phyloP scores from a whole-genome alignment of 768 basidiomycete genomes.

The Paxillus involutus region DNA sequence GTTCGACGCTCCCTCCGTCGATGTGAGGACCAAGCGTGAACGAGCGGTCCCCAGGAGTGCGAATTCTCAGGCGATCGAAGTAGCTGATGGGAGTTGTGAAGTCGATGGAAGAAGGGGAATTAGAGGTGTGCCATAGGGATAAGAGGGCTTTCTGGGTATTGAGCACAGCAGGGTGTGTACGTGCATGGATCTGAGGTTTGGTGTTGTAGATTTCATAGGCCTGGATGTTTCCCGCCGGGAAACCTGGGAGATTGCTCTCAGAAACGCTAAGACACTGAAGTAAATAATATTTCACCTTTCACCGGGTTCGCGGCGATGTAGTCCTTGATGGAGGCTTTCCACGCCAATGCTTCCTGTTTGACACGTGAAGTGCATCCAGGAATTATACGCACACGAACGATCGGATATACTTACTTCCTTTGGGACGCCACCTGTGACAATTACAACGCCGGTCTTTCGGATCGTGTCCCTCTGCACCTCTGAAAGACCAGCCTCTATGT shows the following conservation, averaged over 20 bases:
- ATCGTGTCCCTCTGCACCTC: conserved; percentile 43
- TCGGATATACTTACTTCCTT: conserved; percentile 39
- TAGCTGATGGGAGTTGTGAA: conserved; percentile 68
- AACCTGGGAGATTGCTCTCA: conserved; percentile 41
- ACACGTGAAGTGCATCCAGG: not conserved
- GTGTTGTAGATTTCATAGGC: conserved; percentile 77
- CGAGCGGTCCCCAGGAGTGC: conserved; percentile 65
- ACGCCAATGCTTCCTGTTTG: conserved; percentile 52
- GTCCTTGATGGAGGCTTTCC: conserved; percentile 55
- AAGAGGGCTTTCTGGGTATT: conserved; percentile 57
- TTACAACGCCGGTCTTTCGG: conserved; percentile 51
- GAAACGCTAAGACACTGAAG: not conserved
- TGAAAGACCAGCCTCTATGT: conserved; percentile 48
- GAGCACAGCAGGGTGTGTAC: conserved; percentile 61
- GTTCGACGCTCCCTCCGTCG: conserved; percentile 52
- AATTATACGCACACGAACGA: conserved; percentile 1
- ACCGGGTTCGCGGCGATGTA: conserved; percentile 56
- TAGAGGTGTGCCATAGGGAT: conserved; percentile 51
- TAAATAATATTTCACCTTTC: conserved; percentile 39
- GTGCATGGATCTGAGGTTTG: conserved; percentile 59
- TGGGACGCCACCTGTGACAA: conserved; percentile 58
- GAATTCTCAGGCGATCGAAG: conserved; percentile 73
- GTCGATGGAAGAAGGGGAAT: conserved; percentile 32
- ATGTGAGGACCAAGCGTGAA: conserved; percentile 68
- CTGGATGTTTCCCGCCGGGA: conserved; percentile 65